A percentile compares a stretch with the other conserved stretches of the same genome.
Evolutionary conservation across 1,139 yeast species (phyloP).

Genomic region (Kodamaea derodonti): DNA sequence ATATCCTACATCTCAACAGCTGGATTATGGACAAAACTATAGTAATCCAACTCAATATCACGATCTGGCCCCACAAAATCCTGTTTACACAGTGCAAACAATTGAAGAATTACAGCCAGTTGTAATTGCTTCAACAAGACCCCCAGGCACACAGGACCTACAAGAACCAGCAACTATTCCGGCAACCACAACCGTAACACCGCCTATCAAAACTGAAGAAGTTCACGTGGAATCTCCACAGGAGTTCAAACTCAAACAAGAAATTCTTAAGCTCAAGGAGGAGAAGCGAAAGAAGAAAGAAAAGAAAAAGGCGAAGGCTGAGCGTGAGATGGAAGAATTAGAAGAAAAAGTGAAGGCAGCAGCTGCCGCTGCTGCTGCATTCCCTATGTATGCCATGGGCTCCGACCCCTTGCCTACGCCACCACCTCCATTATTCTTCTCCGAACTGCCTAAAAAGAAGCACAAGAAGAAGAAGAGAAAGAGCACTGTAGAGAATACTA

Average conservation of each 20-base stretch:
- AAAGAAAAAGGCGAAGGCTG: constrained; percentile 18
- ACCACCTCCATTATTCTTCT: constrained; percentile 13
- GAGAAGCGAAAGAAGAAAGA: constrained; percentile 17
- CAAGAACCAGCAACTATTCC: constrained; percentile 1
- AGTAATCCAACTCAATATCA: no score
- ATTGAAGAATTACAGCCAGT: background rate
- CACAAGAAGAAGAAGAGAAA: constrained; percentile 14
- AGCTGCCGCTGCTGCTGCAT: constrained; percentile 11
- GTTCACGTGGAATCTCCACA: constrained; percentile 4
- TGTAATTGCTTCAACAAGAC: background rate
- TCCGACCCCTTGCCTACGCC: constrained; percentile 8
- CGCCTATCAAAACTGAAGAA: background rate
- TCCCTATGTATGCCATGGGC: constrained; percentile 5
- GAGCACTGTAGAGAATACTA: background rate
- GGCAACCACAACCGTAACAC: constrained; percentile 1
- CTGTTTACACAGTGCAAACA: background rate
- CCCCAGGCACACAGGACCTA: constrained; percentile 1
- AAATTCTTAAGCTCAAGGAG: constrained; percentile 11
- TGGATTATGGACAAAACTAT: background rate
- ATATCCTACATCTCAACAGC: constrained; percentile 1
- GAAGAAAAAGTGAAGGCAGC: constrained; percentile 24
- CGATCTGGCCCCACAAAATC: background rate
- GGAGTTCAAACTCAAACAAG: constrained; percentile 8
- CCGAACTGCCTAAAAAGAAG: constrained; percentile 13
- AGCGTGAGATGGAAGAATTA: constrained; percentile 13